Base-by-base conservation (phyloP, 345 rosid species). In the Ricinus communis region DNA sequence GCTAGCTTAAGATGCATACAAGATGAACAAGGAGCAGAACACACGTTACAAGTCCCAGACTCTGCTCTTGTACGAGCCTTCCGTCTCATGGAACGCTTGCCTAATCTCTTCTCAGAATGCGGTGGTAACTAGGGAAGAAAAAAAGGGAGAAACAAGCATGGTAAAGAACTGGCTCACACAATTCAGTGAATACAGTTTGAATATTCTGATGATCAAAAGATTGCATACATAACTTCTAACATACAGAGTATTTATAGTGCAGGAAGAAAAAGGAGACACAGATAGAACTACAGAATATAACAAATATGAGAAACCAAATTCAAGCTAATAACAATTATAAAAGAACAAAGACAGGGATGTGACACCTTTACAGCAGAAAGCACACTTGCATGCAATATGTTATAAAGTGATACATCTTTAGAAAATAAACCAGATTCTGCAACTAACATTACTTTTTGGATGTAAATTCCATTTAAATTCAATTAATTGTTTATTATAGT, bases 11-110 rank as follows among this genome's bases (percentile, higher is more conserved):
- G 86, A 75, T 90, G 96, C 89, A 82, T 87, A 74, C 97, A 91
- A 52, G 93, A 93, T 63, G 92, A 89, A 82, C 96, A 86, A 77
- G 95, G 89, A 74, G 97, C 86, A 45, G 84, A 90, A 78, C 91
- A 89, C 68, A 86, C 88, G 79, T 86, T 88, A 74, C 93, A 87
- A 69, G 87, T 92, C 77, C 98, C 96, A 71, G 93, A 90, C 75
- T 92, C 90, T 71, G 68, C 74, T 74, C 75, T 76, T 38, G 75
- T 62, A 62, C 30, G 75, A 82, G 70, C 82, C 68, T 77, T 83
- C 73, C 67, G 86, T 81, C 77, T 82, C 86, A 77, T 79, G 78
- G 76, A 85, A 79, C 9, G 72, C 58, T 82, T 77, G 51, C 70
- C 79, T 70, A 65, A 75, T 76, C 57, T 79, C 78, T 68, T 79